Base-by-base conservation (phyloP, 2,329 filamentous ascomycete genomes). In the Fusarium tjaetaba region DNA sequence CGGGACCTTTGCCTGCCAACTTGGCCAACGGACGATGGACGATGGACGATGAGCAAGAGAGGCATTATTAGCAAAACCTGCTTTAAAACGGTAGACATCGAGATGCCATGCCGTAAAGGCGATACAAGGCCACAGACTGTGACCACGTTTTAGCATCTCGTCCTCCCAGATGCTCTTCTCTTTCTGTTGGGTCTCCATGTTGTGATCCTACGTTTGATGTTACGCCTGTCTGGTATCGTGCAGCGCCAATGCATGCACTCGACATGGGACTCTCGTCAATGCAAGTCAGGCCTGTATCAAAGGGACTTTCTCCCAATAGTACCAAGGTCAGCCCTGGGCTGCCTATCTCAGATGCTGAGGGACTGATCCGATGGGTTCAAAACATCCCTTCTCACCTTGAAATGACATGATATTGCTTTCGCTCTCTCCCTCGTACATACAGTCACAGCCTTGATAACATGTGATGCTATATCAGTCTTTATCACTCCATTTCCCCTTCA, bases 241-340 rank as follows among this genome's bases (percentile, higher is more conserved):
- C 56, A 74, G 56, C 67, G 74, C 65, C 32, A 74, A 68, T 67
- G 71, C 71, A 74, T 64, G 55, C 61, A 63, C 49, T 73, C 60
- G 61, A 59, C 70, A 71, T 73, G 70, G 70, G 60, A 63, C 59
- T 62, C 52, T 67, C 53, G 58, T 39, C 63, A 49, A 72, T 68
- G 66, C 58, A 72, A 64, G 63, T 58, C 71, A 66, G 57, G 64
- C 61, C 38, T 63, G 49, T 65, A 30, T 59, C 24, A 34, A 62
- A 48, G 61, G 71, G 59, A 61, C 59, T 62, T 49, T 52, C 30
- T 60, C 62, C 42, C 51, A 72, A 43, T 49, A 39, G 45, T 39
- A 38, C 61, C 39, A 56, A 18, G 36, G 67, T 30, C 49, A 67
- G 52, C 70, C 66, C 71, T 67, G 58, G 39, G 32, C 57, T 65